Evolutionary conservation across 257 asterid genomes (phyloP), one percentile per base, ranked within the genome.

Genomic region (Cynanchum wilfordii): DNA sequence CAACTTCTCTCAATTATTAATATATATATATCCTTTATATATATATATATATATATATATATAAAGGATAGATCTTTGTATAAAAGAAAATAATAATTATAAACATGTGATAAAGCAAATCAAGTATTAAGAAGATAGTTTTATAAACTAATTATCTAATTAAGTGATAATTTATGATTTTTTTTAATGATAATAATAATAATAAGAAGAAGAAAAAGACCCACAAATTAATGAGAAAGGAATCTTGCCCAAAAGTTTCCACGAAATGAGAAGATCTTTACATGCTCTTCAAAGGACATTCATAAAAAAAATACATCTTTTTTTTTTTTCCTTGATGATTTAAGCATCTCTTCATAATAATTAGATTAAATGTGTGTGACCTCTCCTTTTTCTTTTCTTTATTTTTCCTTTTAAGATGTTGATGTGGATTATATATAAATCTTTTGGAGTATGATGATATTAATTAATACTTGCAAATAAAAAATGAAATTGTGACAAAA

Each of bases 81-180:
- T 17, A 27, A 29, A 64, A 52, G 45, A 20, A 66, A 29, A 7
- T 25, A 52, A 45, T 33, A 25, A 60, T 16, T 11, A 10, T 25
- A 4, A 10, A 68, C 20, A 47, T 44, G 70, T 44, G 70, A 49
- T 33, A 66, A 66, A 52, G 51, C 60, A 45, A 56, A 44, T 58
- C 36, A 51, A 70, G 58, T 33, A 19, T 33, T 20, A n/a, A 69
- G 72, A 72, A 51, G 54, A 72, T 54, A 50, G 27, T 36, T 73
- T 70, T 40, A 40, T 40, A 16, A 54, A 54, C 60, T 2, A 73
- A 67, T 22, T 68, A 69, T 52, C 71, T 75, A 80, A 89, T 85
- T 90, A 77, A 76, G 67, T 33, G 88, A 78, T 87, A 90, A 89
- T 65, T 87, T 90, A 88, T 51, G 60, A 75, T 68, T 79, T 78